Base-by-base conservation (phyloP, 176 grass and related monocot species). In the Typha latifolia region DNA sequence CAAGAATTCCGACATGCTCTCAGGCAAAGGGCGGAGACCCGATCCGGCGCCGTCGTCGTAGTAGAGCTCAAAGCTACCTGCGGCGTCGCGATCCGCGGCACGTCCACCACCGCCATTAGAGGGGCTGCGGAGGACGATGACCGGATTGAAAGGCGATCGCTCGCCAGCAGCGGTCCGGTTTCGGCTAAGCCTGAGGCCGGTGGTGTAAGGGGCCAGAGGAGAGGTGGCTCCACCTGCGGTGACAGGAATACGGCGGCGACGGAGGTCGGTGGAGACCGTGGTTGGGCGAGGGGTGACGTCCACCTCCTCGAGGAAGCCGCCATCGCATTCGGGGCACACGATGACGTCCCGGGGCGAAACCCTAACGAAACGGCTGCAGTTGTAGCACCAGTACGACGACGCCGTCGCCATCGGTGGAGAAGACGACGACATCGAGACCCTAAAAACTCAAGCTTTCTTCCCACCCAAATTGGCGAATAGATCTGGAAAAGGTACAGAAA, bases 241-340 rank as follows among this genome's bases (percentile, higher is more conserved):
- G 14, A 27, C 14, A 12, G 43, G 49, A 10, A 69, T 73, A 71
- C 53, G 66, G 69, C 66, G 77, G 75, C 73, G 70, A 68, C 32
- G 74, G 82, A 32, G 67, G 64, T 69, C 55, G 13, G 32, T 34
- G 34, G 55, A 43, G 37, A 43, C 20, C 15, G 70, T 3, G 34
- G 18, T 0, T 9, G 48, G 12, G 56, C 32, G 55, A 9, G 34
- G 55, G 21, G 70, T 53, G 15, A 19, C 13, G 13, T 48, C 34
- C 52, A 86, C 70, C 77, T 90, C 83, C 83, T 90, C 87, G 55
- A 90, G 87, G 80, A 90, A 90, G 77, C 83, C 87, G 56, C 77
- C 87, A 62, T 86, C 77, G 70, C 87, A 90, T 68, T 90, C 76
- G 27, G 87, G 87, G 73, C 87, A 90, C 68, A 90, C 83, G 43